Percentiles rank a stretch among this genome's conserved stretches.
Conservation (phyloP, 352 stramenopile species). For the Globisporangium apiculatum region DNA sequence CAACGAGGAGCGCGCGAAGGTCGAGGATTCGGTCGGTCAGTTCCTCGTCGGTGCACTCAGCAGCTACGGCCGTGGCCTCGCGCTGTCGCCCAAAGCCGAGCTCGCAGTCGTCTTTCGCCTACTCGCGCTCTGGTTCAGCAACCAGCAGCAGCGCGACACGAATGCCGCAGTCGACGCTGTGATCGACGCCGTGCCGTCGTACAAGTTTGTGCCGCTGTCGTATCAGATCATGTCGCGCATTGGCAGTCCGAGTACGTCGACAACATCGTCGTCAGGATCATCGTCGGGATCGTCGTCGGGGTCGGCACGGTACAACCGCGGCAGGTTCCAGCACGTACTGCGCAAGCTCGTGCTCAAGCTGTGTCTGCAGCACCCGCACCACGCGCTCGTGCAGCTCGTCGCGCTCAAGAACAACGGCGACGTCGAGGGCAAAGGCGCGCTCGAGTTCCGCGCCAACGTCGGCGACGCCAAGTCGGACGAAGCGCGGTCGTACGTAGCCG, state of each 20-base stretch:
- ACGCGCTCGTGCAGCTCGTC: slow-evolving; percentile 94
- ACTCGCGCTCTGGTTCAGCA: slow-evolving; percentile 93
- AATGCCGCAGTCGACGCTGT: slow-evolving; percentile 85
- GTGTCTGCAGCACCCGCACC: slow-evolving; percentile 94
- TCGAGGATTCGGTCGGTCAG: slow-evolving; percentile 79
- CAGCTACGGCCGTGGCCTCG: slow-evolving; percentile 75
- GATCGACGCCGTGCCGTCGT: slow-evolving; percentile 85
- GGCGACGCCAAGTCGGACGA: slow-evolving; percentile 70
- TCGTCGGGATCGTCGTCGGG: not conserved
- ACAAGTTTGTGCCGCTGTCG: slow-evolving; percentile 95
- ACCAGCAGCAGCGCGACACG: slow-evolving; percentile 63
- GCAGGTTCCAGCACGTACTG: slow-evolving; percentile 83
- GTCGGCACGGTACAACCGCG: not conserved
- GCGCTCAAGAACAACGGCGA: slow-evolving; percentile 92
- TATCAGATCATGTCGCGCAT: slow-evolving; percentile 98
- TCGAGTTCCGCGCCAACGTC: slow-evolving; percentile 75
- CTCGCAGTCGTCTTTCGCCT: slow-evolving; percentile 91
- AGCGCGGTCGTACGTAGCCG: slow-evolving; percentile 50
- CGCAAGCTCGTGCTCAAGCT: slow-evolving; percentile 88
- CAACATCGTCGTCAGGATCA: too few relatives aligned
- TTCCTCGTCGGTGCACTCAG: slow-evolving; percentile 86
- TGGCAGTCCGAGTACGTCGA: slow-evolving; percentile 28
- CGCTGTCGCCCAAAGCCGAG: slow-evolving; percentile 53
- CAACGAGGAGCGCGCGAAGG: slow-evolving; percentile 73
- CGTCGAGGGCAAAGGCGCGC: slow-evolving; percentile 74